Evolutionary conservation across 2,329 filamentous ascomycete genomes (phyloP).

Genomic region (Aspergillus ruber): DNA sequence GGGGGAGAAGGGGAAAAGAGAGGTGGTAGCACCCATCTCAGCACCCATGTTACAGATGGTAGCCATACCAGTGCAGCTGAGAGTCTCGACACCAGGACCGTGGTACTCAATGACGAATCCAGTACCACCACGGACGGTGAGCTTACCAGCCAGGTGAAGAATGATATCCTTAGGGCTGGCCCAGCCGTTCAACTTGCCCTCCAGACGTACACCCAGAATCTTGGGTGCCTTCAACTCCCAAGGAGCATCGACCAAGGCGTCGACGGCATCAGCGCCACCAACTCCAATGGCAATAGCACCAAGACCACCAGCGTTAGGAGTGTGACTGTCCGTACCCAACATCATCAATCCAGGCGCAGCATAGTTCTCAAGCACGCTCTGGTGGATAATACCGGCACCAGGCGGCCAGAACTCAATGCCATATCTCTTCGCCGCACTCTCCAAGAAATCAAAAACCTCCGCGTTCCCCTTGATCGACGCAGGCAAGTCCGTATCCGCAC

Average conservation of each 20-base stretch:
- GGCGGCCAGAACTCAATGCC: slow-evolving; percentile 96
- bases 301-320: slow-evolving; percentile 91
- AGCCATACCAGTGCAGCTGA: slow-evolving; percentile 89
- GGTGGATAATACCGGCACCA: slow-evolving; percentile 91
- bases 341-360: slow-evolving; percentile 97
- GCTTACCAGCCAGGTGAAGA: slow-evolving; percentile 74
- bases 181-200: slow-evolving; percentile 82
- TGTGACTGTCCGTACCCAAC: slow-evolving; percentile 96
- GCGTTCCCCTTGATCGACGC: slow-evolving; percentile 85
- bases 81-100: slow-evolving; percentile 77
- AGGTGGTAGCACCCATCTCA: slow-evolving; percentile 93
- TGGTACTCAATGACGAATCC: slow-evolving; percentile 94
- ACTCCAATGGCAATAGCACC: slow-evolving; percentile 94
- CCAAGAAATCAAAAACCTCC: slow-evolving; percentile 95
- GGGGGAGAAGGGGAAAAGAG: slow-evolving; percentile 84
- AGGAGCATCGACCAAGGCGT: slow-evolving; percentile 89
- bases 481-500: slow-evolving; percentile 77
- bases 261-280: slow-evolving; percentile 92
- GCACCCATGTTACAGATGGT: slow-evolving; percentile 83
- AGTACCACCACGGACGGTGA: slow-evolving; percentile 90
- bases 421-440: slow-evolving; percentile 84
- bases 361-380: slow-evolving; percentile 97
- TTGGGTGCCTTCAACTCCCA: slow-evolving; percentile 97
- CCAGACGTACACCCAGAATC: slow-evolving; percentile 76
- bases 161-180: slow-evolving; percentile 94